Evolutionary conservation across 176 grass and related monocot genomes (phyloP).

Genomic region (Ampelocalamus luodianensis): DNA sequence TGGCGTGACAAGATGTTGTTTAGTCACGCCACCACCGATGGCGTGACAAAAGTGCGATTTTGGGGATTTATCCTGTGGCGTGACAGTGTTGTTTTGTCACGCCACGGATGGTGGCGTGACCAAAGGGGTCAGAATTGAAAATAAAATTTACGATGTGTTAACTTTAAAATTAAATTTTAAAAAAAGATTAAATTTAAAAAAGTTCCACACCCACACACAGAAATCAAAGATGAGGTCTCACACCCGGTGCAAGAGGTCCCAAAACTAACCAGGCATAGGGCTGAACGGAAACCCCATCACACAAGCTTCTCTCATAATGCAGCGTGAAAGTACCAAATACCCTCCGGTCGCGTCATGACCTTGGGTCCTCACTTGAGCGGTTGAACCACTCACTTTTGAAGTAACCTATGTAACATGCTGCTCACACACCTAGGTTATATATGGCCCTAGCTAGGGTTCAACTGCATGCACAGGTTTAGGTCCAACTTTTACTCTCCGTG

Average conservation of each 20-base stretch:
- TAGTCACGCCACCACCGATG: too few relatives aligned
- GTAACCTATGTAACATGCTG: slow-evolving; percentile 55
- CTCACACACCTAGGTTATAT: slow-evolving; percentile 39
- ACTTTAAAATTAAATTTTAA: too few relatives aligned
- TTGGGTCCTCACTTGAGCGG: slow-evolving; percentile 12
- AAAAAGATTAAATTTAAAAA: too few relatives aligned
- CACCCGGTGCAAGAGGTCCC: slow-evolving; percentile 34
- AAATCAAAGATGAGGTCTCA: slow-evolving; percentile 27
- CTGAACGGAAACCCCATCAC: slow-evolving; percentile 3
- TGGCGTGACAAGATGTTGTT: too few relatives aligned
- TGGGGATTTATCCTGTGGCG: too few relatives aligned
- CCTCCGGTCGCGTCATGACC: slow-evolving; percentile 21
- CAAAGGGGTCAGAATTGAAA: too few relatives aligned
- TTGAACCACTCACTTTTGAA: slow-evolving; percentile 61
- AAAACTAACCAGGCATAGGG: slow-evolving; percentile 52
- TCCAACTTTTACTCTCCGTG: slow-evolving; percentile 42
- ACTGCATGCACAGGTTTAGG: slow-evolving; percentile 42
- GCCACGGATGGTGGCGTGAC: too few relatives aligned
- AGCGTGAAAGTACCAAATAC: slow-evolving; percentile 28
- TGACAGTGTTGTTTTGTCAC: too few relatives aligned
- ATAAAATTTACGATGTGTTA: too few relatives aligned
- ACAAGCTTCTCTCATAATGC: slow-evolving; percentile 40
- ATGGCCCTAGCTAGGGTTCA: slow-evolving; percentile 21
- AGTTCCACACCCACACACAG: background rate
- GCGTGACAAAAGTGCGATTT: too few relatives aligned